Evolutionary conservation across 352 stramenopile genomes (phyloP).

Genomic region (Globisporangium solare): DNA sequence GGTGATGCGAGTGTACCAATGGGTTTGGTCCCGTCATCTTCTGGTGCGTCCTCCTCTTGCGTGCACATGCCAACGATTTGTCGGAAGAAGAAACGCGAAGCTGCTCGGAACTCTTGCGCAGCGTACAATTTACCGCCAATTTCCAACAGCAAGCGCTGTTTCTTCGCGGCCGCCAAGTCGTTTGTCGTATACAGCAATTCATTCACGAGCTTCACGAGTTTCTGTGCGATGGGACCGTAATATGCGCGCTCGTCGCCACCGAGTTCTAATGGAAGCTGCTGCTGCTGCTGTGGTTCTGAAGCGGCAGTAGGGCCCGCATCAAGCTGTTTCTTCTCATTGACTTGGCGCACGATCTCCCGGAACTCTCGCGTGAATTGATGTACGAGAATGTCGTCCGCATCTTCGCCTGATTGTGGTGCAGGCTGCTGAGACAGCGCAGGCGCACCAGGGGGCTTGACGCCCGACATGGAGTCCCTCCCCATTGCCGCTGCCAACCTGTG

Average conservation of each 20-base stretch:
- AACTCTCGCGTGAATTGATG: constrained; percentile 59
- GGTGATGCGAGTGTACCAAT: not conserved
- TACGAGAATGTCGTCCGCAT: constrained; percentile 26
- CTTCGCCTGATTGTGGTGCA: not conserved
- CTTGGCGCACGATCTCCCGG: constrained; percentile 25
- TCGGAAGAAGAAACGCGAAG: constrained; percentile 47
- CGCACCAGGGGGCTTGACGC: not conserved
- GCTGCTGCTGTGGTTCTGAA: constrained; percentile 8
- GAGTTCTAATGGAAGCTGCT: constrained; percentile 2
- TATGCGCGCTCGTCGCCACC: constrained; percentile 29
- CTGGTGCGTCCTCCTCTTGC: not conserved
- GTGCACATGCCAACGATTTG: constrained; percentile 17
- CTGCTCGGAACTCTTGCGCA: constrained; percentile 38
- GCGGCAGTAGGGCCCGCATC: constrained; percentile 4
- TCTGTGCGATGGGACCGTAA: constrained; percentile 39
- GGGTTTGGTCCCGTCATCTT: not conserved
- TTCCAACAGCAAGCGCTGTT: constrained; percentile 31
- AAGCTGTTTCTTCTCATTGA: constrained; percentile 26
- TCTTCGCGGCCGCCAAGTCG: constrained; percentile 31
- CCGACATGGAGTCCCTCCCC: not conserved
- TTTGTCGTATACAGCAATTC: constrained; percentile 26
- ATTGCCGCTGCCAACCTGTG: not conserved
- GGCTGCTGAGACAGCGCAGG: not conserved
- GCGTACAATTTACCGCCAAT: constrained; percentile 51
- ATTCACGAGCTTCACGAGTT: constrained; percentile 29